Conservation (phyloP, 345 rosid genomes). For the Adansonia digitata region DNA sequence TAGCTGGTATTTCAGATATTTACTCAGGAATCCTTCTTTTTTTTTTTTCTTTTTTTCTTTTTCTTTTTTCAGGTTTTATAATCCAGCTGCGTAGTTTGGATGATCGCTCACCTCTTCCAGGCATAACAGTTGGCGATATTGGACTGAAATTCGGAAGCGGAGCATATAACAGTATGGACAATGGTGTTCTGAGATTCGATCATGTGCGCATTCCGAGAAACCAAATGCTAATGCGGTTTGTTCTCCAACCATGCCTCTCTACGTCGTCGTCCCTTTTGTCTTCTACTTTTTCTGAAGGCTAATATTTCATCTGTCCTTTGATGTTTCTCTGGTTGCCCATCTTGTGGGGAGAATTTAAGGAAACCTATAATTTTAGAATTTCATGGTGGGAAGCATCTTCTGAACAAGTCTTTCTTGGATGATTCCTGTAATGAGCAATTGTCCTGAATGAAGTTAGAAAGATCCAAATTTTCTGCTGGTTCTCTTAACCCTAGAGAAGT, state of each 20-base stretch:
- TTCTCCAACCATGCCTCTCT: conserved; percentile 12
- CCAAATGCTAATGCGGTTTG: conserved; percentile 94
- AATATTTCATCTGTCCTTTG: neutral
- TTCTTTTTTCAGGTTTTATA: conserved; percentile 72
- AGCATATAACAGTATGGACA: conserved; percentile 93
- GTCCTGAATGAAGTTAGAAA: neutral
- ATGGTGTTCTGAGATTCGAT: conserved; percentile 87
- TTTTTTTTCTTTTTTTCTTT: too few relatives aligned
- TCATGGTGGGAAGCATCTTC: neutral
- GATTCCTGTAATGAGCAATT: neutral
- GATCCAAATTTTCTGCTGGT: neutral
- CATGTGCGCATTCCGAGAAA: conserved; percentile 87
- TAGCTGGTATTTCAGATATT: conserved; percentile 6
- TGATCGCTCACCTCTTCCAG: conserved; percentile 95
- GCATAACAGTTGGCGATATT: conserved; percentile 87
- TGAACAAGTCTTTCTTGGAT: neutral
- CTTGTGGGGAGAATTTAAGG: neutral
- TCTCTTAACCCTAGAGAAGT: neutral
- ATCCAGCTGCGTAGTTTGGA: conserved; percentile 93
- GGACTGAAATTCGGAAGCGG: conserved; percentile 94
- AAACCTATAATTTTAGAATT: neutral
- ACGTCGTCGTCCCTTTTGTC: neutral
- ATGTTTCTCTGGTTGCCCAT: neutral
- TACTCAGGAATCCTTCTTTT: conserved; percentile 19
- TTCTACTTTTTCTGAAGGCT: neutral